These are phyloP conservation scores for Pleurotus tuber-regium DNA, from an alignment of 768 basidiomycete genomes.

Conservation along the genomic window DNA sequence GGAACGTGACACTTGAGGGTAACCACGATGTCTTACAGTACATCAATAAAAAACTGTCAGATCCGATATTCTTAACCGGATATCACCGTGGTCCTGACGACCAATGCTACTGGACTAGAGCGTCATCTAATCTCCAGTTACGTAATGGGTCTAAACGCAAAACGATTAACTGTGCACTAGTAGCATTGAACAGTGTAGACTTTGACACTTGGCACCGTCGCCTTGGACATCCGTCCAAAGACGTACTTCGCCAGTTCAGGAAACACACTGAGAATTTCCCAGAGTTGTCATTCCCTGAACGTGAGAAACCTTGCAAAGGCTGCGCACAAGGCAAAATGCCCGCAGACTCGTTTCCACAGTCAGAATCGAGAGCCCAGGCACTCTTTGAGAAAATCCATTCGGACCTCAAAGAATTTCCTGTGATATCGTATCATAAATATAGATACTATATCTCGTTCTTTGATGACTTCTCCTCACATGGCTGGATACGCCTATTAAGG, in stretches of 20 bases:
- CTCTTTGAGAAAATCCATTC: slow-evolving; percentile 7
- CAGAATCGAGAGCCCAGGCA: neutral
- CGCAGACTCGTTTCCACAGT: slow-evolving; percentile 1
- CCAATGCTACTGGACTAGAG: no score
- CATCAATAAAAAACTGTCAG: no score
- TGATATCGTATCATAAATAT: neutral
- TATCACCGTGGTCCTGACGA: no score
- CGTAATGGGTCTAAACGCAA: no score
- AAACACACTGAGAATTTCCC: neutral
- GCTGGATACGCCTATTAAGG: slow-evolving; percentile 9
- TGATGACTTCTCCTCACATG: neutral
- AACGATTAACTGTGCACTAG: no score
- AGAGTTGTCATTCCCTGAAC: neutral
- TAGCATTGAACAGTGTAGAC: neutral
- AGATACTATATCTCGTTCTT: neutral
- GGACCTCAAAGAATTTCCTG: slow-evolving; percentile 3
- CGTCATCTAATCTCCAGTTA: no score
- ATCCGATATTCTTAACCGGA: no score
- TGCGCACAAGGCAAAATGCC: slow-evolving; percentile 10
- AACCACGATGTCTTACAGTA: no score
- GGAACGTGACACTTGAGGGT: no score
- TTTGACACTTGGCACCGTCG: neutral
- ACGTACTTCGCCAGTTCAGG: neutral
- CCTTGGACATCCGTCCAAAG: neutral
- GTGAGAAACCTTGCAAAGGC: slow-evolving; percentile 3